phyloP scores from a whole-genome alignment of 257 asterid genomes.

The Solanum pinnatisectum region DNA sequence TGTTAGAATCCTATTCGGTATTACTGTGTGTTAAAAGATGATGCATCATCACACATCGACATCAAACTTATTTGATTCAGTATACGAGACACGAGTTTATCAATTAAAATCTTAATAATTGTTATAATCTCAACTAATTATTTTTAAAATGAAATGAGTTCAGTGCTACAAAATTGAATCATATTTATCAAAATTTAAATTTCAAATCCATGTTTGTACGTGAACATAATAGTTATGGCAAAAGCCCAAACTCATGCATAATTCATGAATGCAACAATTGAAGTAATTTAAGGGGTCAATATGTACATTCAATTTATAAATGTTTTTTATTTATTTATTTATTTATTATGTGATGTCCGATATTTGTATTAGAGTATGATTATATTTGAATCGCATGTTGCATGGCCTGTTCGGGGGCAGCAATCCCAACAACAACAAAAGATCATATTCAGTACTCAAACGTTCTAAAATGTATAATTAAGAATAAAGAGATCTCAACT shows the following conservation, averaged over 20 bases:
- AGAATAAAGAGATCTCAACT: not conserved
- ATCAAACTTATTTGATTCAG: not conserved
- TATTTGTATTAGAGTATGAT: not conserved
- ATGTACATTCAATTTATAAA: not conserved
- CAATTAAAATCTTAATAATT: not conserved
- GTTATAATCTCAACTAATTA: not conserved
- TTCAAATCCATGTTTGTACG: not conserved
- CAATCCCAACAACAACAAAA: not conserved
- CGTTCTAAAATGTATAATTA: not conserved
- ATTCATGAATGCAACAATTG: not conserved
- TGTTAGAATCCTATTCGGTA: not conserved
- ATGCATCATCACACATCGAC: not conserved
- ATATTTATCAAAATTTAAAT: not conserved
- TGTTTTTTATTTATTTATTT: too few relatives aligned
- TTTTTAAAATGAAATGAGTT: not conserved
- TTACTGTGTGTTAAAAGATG: not conserved
- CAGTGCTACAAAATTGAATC: not conserved
- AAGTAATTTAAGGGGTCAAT: not conserved
- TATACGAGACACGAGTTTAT: not conserved
- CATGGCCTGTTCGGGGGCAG: not conserved
- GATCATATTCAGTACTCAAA: not conserved
- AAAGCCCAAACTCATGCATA: not conserved
- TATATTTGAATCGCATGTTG: fast-evolving
- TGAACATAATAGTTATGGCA: not conserved
- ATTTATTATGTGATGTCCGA: too few relatives aligned